phyloP scores from a whole-genome alignment of 768 basidiomycete genomes.

The Rhodotorula kratochvilovae region DNA sequence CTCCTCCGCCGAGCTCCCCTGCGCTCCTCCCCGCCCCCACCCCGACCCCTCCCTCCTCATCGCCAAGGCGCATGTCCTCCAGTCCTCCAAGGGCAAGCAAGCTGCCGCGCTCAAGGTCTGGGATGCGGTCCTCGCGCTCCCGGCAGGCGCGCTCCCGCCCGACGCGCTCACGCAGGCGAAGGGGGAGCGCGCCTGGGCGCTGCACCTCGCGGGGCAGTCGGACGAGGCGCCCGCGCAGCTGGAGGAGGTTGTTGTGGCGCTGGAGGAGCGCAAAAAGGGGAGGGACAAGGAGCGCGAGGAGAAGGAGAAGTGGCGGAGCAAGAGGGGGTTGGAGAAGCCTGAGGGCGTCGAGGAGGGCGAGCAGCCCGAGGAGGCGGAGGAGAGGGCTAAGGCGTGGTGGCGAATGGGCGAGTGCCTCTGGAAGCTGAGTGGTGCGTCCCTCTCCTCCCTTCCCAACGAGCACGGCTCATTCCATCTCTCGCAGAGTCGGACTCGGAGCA shows the following conservation, averaged over 20 bases:
- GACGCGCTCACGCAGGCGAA: conserved; percentile 56
- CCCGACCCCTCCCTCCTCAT: conserved; percentile 64
- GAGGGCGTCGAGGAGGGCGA: conserved; percentile 55
- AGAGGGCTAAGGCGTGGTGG: conserved; percentile 77
- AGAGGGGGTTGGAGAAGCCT: conserved; percentile 48
- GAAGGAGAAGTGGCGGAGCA: conserved; percentile 31
- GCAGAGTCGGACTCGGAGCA: conserved; percentile 52
- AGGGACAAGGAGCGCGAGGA: conserved; percentile 35
- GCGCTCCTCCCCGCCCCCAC: conserved; percentile 13
- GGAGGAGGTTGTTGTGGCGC: conserved; percentile 18
- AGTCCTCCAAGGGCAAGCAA: conserved; percentile 61
- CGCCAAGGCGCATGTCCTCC: conserved; percentile 68
- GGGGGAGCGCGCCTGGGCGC: conserved; percentile 85
- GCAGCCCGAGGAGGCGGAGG: conserved; percentile 55
- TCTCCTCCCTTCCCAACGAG: neutral
- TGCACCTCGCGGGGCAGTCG: conserved; percentile 52
- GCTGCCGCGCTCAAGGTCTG: conserved; percentile 63
- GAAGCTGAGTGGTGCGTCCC: conserved; percentile 62
- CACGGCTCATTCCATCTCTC: neutral
- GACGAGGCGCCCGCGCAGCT: conserved; percentile 45
- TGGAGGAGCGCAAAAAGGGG: conserved; percentile 21
- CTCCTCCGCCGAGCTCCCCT: neutral
- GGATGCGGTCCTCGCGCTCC: conserved; percentile 55
- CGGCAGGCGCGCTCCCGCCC: conserved; percentile 51
- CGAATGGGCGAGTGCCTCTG: conserved; percentile 72